Base-by-base conservation (phyloP, 768 basidiomycete genomes). In the Amanita jacksonii region DNA sequence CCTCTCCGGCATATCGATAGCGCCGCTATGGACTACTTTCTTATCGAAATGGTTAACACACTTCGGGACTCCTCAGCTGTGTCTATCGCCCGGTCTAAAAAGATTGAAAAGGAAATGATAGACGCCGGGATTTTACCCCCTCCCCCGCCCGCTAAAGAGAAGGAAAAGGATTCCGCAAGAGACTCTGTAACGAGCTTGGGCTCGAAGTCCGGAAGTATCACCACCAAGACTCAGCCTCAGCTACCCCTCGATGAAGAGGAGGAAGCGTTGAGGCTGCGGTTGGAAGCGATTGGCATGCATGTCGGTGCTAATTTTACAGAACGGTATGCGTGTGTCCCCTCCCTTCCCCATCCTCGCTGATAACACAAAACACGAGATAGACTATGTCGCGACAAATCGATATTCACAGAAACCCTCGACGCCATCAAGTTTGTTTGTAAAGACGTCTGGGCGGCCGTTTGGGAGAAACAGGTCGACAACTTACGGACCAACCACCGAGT, bases 401-500 rank as follows among this genome's bases (percentile, higher is more conserved):
- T 86, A 42, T 87, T 94, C 46, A 61, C 77, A 0, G 85, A 93
- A 57, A 85, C 89, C 0, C 70, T 97, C 5, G 93, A 97, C 49
- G 81, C 77, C 8, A 81, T 97, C 65, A 96, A 97, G 61, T 96
- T 96, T 56, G 73, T 97, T 46, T 97, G 92, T 67, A 97, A 97
- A 57, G 92, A 97, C 45, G 65, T 97, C n/a, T 97, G 92, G 88
- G 69, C 77, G 0, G 78, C 82, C 16, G 85, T 84, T 45, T 96
- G 88, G 81, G 86, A 91, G 41, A 93, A 93, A 57, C 93, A 94
- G 58, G 88, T 96, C 1, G 92, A 96, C 55, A 97, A 97, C 60
- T 65, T 97, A 46, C 77, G 92, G 35, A 97, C 92, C 12, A 97
- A 97, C 59, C 93, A 94, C 60, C 72, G 92, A 38, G 91, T 91